Base-by-base conservation (phyloP, 805 yeast genomes). In the Millerago galiae region DNA sequence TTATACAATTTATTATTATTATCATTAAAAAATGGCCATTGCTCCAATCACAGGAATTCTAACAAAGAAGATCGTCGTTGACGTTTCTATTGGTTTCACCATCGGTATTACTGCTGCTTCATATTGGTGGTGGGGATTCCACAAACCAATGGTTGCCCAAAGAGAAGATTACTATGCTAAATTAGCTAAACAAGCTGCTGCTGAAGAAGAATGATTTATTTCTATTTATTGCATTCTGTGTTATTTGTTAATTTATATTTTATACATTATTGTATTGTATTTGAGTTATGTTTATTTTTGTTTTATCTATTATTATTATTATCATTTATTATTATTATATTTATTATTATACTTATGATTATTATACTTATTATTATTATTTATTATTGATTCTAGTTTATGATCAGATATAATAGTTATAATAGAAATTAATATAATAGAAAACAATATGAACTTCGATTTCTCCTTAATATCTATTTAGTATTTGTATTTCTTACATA, bases 31-130 rank as follows among this genome's bases (percentile, higher is more conserved):
- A 43, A 83, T 81, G 83, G 83, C 89, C 65, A 74, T 86, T 61
- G 85, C 91, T 61, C 93, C 95, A 58, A 87, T 90, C 59, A 77
- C 81, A 42, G 96, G 96, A 54, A 70, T 83, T 49, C 75, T 90
- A 54, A 86, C 78, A 70, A 85, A 78, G 73, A 84, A 81, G 70
- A 77, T 86, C 66, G 72, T 81, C 61, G 77, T 83, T 54, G 96
- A 90, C 59, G 78, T 90, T 63, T 51, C 79, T 55, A 66, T 82
- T 51, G 95, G 93, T 47, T 74, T 78, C 67, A 56, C 70, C 48
- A 54, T 75, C 50, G 91, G 91, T 44, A 67, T 75, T 46, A 75
- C 64, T 32, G 75, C 79, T 59, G 89, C 82, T 48, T 70, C 74
- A 51, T 75, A 73, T 68, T 89, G 91, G 93, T 83, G 95, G 87